Evolutionary conservation across 441 rosid species (phyloP).

Genomic region (Dalechampia spathulata): DNA sequence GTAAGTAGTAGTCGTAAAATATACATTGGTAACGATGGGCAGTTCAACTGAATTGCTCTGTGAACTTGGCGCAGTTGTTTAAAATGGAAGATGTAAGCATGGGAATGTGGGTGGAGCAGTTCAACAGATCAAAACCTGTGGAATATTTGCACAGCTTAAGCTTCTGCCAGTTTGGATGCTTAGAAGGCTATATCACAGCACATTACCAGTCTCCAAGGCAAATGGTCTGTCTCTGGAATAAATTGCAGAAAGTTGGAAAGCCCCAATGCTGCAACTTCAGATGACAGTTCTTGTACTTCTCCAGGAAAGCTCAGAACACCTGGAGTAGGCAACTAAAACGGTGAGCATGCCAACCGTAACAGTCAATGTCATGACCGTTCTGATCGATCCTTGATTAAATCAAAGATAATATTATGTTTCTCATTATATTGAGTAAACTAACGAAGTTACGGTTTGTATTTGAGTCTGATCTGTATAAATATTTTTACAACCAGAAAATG

Average conservation of each 20-base stretch:
- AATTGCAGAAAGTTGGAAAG: slow-evolving; percentile 39
- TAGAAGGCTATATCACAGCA: slow-evolving; percentile 78
- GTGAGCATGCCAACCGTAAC: too few species aligned
- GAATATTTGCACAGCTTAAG: slow-evolving; percentile 72
- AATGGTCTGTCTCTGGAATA: slow-evolving; percentile 89
- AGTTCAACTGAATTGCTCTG: not conserved
- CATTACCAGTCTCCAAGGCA: slow-evolving; percentile 97
- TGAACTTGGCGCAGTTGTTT: slow-evolving; percentile 48
- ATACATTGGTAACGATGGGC: too few species aligned
- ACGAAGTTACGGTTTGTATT: too few species aligned
- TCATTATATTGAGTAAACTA: too few species aligned
- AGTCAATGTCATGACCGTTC: too few species aligned
- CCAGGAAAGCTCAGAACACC: not conserved
- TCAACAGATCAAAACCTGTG: slow-evolving; percentile 66
- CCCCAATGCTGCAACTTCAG: slow-evolving; percentile 86
- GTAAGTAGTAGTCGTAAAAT: slow-evolving; percentile 37
- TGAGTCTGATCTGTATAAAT: too few species aligned
- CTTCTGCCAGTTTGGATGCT: slow-evolving; percentile 90
- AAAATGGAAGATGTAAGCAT: slow-evolving; percentile 99
- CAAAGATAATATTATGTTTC: too few species aligned
- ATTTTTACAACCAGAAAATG: too few species aligned
- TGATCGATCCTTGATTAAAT: too few species aligned
- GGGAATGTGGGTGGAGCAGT: slow-evolving; percentile 98
- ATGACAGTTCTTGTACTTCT: slow-evolving; percentile 17
- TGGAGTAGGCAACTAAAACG: slow-evolving; percentile 7